Conservation (phyloP, 805 yeast species). For the Metschnikowia arizonensis region DNA sequence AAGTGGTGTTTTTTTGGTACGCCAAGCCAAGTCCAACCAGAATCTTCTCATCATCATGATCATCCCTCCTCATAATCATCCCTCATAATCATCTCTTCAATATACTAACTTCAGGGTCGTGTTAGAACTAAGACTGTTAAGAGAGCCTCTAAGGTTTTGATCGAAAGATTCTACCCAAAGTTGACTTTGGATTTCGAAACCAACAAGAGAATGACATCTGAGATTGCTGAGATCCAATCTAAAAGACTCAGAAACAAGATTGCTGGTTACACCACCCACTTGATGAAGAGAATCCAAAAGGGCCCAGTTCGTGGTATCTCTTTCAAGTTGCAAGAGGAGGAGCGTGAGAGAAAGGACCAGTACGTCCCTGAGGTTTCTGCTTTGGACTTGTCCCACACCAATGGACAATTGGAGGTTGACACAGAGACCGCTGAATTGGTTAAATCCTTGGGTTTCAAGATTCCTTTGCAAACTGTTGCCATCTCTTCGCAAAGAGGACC, state of each 20-base stretch:
- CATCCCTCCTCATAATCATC: no score
- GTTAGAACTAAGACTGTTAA: slow-evolving; percentile 99
- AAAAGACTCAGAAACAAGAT: slow-evolving; percentile 99
- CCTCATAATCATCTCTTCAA: background rate
- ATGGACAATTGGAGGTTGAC: slow-evolving; percentile 95
- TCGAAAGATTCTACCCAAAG: slow-evolving; percentile 99
- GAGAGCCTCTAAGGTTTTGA: slow-evolving; percentile 99
- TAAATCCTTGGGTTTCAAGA: slow-evolving; percentile 83
- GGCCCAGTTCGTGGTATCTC: slow-evolving; percentile 99
- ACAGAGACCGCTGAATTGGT: slow-evolving; percentile 94
- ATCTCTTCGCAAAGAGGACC: slow-evolving; percentile 85
- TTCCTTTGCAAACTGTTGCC: slow-evolving; percentile 81
- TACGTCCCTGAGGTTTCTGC: slow-evolving; percentile 99
- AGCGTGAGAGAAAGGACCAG: slow-evolving; percentile 99
- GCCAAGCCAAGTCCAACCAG: no score
- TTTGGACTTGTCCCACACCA: slow-evolving; percentile 94
- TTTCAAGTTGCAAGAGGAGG: slow-evolving; percentile 99
- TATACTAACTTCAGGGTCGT: slow-evolving; percentile 69
- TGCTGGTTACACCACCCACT: slow-evolving; percentile 99
- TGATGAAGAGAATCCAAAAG: slow-evolving; percentile 99
- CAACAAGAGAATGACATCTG: slow-evolving; percentile 98
- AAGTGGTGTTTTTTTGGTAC: no score
- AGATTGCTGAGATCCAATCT: slow-evolving; percentile 98
- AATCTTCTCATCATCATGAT: no score
- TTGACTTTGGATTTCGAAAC: slow-evolving; percentile 98